Base-by-base conservation (phyloP, 306 rosid species). In the Trifolium subterraneum region DNA sequence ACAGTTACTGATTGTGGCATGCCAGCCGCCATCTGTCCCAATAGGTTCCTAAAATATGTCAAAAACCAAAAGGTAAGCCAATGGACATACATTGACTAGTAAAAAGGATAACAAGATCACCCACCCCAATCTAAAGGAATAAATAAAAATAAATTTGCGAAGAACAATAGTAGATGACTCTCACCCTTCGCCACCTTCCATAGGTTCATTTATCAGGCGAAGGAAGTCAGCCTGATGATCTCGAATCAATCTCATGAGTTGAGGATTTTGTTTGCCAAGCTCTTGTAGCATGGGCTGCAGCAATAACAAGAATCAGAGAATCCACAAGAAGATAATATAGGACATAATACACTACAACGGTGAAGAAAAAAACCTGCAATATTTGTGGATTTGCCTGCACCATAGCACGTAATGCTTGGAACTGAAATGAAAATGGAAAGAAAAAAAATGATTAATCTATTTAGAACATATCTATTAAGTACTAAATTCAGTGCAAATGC, bases 331-430 rank as follows among this genome's bases (percentile, higher is more conserved):
- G 69, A 31, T 6, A 33, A 42, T 7, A 35, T 7, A 75, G 35
- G 62, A 68, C 65, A 64, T 7, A 71, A 65, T 72, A 67, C 4
- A 60, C 27, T 42, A 70, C 51, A 1, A 25, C 50, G 74, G 45
- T 12, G 44, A 39, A 44, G 62, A 78, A 72, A 72, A 41, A 72
- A 59, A 94, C 98, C 98, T 94, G 98, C 82, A 94, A 78, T 78
- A 94, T 91, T 86, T 94, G 97, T 69, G 98, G 97, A 81, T 94
- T 94, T 35, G 96, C 91, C 78, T 90, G 98, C 78, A 94, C 98
- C 96, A 94, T 88, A 38, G 93, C 81, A 72, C 98, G 90, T 84
- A 94, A 75, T 11, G 94, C 92, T 77, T 91, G 96, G 79, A 94
- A 91, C 95, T 94, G 87, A 73, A 72, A 76, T 4, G 60, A 56